phyloP scores from a whole-genome alignment of 805 yeast species.

The Nakazawaea ishiwadae region DNA sequence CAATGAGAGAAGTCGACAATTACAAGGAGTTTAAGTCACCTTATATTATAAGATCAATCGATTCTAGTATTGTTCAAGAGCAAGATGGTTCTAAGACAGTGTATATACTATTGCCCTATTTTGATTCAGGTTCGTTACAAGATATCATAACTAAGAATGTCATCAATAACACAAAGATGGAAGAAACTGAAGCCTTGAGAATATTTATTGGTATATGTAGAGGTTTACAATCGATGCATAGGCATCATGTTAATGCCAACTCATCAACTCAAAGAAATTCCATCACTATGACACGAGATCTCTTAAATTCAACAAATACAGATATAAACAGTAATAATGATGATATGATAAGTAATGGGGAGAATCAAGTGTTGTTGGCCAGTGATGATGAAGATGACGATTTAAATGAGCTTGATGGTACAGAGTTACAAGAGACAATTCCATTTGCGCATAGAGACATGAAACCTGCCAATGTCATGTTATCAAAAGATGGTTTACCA shows the following conservation, averaged over 20 bases:
- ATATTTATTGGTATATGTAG: constrained; percentile 66
- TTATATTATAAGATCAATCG: constrained; percentile 63
- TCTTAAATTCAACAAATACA: constrained; percentile 7
- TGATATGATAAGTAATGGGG: constrained; percentile 13
- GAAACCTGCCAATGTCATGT: constrained; percentile 86
- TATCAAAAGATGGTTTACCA: constrained; percentile 67
- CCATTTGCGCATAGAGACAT: constrained; percentile 85
- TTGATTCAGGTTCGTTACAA: constrained; percentile 68
- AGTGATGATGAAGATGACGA: constrained; percentile 26
- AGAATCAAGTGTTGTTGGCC: constrained; percentile 13
- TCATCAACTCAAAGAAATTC: constrained; percentile 16
- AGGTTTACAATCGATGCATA: constrained; percentile 75
- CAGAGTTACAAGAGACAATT: constrained; percentile 50
- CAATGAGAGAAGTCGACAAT: constrained; percentile 72
- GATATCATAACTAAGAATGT: constrained; percentile 68
- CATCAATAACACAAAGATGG: constrained; percentile 46
- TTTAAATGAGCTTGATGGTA: constrained; percentile 21
- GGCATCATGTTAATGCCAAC: constrained; percentile 35
- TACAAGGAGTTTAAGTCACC: constrained; percentile 69
- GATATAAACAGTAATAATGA: constrained; percentile 6
- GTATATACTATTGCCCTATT: constrained; percentile 76
- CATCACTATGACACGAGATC: constrained; percentile 11
- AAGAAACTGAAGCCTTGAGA: constrained; percentile 59
- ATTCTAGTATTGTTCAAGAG: constrained; percentile 68
- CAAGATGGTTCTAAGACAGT: constrained; percentile 76